Percentiles rank a stretch among this genome's conserved stretches.
Conservation (phyloP, 2,329 filamentous ascomycete species). For the Aspergillus brunneoviolaceus region DNA sequence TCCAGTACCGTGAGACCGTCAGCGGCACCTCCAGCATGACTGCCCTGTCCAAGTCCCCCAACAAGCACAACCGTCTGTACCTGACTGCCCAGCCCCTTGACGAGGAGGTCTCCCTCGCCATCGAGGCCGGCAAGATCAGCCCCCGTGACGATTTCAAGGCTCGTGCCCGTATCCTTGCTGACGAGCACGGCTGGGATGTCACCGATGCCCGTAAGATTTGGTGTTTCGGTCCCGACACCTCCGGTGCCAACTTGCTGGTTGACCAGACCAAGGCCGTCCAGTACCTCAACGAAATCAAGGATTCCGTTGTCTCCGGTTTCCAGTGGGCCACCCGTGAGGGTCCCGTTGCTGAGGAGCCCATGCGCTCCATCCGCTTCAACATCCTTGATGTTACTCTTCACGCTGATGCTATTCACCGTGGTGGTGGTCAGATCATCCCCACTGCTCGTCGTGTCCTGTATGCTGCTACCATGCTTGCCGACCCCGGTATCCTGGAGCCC, state of each 20-base stretch:
- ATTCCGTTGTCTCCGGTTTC: constrained; percentile 99
- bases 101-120: constrained; percentile 87
- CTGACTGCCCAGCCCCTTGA: constrained; percentile 85
- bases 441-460: constrained; percentile 97
- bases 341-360: constrained; percentile 95
- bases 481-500: constrained; percentile 90
- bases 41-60: constrained; percentile 98
- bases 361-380: constrained; percentile 97
- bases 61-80: constrained; percentile 99
- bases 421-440: constrained; percentile 98
- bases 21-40: constrained; percentile 81
- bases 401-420: constrained; percentile 99
- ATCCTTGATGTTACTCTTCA: constrained; percentile 99
- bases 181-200: constrained; percentile 98
- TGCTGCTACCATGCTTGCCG: constrained; percentile 84
- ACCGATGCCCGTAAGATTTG: constrained; percentile 99
- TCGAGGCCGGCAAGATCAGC: constrained; percentile 86
- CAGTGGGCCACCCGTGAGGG: constrained; percentile 99
- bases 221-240: constrained; percentile 98
- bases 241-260: constrained; percentile 94
- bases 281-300: constrained; percentile 99
- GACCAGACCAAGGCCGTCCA: constrained; percentile 99
- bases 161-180: constrained; percentile 91
- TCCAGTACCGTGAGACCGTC: constrained; percentile 98
- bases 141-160: constrained; percentile 99